A percentile compares a stretch with the other conserved stretches of the same genome.
Evolutionary conservation across 805 yeast genomes (phyloP).

Genomic region (Teunomyces kruisii): DNA sequence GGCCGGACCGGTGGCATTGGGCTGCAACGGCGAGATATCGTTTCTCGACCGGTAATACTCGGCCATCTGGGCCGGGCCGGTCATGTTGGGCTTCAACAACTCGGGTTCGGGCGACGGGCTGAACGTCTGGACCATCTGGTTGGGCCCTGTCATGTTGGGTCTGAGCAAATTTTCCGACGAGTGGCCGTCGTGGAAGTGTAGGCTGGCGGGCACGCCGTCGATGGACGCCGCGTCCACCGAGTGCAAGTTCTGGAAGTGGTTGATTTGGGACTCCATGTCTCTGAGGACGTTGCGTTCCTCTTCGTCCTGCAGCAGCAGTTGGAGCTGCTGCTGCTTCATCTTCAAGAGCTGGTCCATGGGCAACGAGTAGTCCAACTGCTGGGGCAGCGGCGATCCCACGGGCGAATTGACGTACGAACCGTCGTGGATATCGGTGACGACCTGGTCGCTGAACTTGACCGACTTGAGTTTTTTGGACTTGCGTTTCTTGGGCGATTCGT

Average conservation of each 20-base stretch:
- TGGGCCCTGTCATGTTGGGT: conserved; percentile 6
- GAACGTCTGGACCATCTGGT: conserved; percentile 10
- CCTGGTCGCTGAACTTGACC: conserved; percentile 72
- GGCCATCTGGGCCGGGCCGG: conserved; percentile 47
- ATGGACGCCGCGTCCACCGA: conserved; percentile 72
- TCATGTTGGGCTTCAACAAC: conserved; percentile 42
- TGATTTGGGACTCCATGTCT: conserved; percentile 73
- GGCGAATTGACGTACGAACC: conserved; percentile 17
- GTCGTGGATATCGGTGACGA: conserved; percentile 47
- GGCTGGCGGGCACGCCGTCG: conserved; percentile 64
- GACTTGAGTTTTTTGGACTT: conserved; percentile 50
- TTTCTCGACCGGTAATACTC: conserved; percentile 12
- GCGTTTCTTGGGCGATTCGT: conserved; percentile 36
- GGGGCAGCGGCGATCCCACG: conserved; percentile 22
- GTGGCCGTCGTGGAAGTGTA: conserved; percentile 33
- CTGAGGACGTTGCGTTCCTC: conserved; percentile 71
- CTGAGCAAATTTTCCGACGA: not conserved
- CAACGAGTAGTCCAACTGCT: conserved; percentile 54
- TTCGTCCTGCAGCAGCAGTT: conserved; percentile 31
- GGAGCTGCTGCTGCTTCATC: conserved; percentile 22
- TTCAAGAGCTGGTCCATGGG: conserved; percentile 77
- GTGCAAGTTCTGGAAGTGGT: conserved; percentile 67
- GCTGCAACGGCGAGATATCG: conserved; percentile 19
- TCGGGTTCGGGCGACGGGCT: conserved; percentile 22
- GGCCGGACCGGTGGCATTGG: conserved; percentile 30